phyloP scores from a whole-genome alignment of 1,284 basidiomycete genomes.

The Phlebopus sp. region DNA sequence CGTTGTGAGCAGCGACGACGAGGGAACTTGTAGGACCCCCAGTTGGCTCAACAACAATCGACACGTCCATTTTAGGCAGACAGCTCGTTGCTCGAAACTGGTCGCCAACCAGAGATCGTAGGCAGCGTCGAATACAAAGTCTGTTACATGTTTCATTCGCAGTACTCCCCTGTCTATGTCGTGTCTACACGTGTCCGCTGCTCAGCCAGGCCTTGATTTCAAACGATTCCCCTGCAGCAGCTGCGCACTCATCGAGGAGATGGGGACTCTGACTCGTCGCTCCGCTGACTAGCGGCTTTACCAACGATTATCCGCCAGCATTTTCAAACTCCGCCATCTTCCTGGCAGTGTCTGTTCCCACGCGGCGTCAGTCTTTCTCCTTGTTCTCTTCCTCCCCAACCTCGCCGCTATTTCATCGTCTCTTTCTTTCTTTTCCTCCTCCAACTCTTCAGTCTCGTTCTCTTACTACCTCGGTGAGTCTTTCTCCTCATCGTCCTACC shows the following conservation, averaged over 20 bases:
- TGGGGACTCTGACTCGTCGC: too few species aligned
- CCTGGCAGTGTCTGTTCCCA: slow-evolving; percentile 31
- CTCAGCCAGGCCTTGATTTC: too few species aligned
- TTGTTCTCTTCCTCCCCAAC: slow-evolving; percentile 29
- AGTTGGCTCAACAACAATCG: slow-evolving; percentile 8
- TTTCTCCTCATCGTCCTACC: slow-evolving; percentile 4
- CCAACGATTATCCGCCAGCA: slow-evolving; percentile 9
- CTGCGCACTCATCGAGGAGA: too few species aligned
- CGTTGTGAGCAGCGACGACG: neutral
- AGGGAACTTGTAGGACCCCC: neutral
- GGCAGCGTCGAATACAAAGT: too few species aligned
- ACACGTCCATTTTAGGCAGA: slow-evolving; percentile 4
- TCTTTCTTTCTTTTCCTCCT: slow-evolving; percentile 19
- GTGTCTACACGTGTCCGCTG: too few species aligned
- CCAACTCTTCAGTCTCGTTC: slow-evolving; percentile 14
- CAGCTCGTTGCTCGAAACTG: neutral
- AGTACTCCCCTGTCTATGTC: too few species aligned
- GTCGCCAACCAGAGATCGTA: neutral
- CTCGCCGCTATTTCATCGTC: slow-evolving; percentile 30
- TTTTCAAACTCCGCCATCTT: slow-evolving; percentile 27
- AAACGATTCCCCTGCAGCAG: too few species aligned
- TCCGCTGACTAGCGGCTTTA: neutral
- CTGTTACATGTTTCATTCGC: too few species aligned
- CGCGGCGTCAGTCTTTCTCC: slow-evolving; percentile 30
- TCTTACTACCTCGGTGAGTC: slow-evolving; percentile 27